Percentiles rank a stretch among this genome's conserved stretches.
Conservation (phyloP, 345 rosid species). For the Conringia planisiliqua region DNA sequence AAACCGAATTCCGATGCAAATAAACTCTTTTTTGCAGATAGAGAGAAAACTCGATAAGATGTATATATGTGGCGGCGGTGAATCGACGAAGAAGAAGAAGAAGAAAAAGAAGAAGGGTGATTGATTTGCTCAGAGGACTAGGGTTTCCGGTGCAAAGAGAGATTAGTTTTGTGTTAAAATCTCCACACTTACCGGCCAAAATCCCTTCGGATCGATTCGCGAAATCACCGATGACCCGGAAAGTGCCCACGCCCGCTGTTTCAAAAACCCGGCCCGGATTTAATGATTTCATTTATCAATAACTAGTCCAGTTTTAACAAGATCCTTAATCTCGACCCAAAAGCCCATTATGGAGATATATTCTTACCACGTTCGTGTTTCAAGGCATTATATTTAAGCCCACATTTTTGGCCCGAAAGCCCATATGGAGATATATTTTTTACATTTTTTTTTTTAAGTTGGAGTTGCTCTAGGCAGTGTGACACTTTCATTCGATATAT, state of each 20-base stretch:
- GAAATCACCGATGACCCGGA: neutral
- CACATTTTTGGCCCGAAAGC: too few species aligned
- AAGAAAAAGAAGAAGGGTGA: neutral
- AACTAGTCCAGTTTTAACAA: neutral
- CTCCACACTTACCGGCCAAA: conserved; percentile 5
- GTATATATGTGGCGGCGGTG: neutral
- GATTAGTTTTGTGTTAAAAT: neutral
- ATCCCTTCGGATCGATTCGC: conserved; percentile 2
- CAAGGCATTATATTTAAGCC: neutral
- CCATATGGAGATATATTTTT: too few species aligned
- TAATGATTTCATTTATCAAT: neutral
- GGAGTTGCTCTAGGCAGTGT: too few species aligned
- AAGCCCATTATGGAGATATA: neutral
- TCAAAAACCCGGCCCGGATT: neutral
- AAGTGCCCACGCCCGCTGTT: neutral
- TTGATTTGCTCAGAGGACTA: conserved; percentile 1
- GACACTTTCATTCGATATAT: too few species aligned
- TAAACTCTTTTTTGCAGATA: conserved; percentile 1
- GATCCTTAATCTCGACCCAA: neutral
- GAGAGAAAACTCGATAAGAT: conserved; percentile 3
- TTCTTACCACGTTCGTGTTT: neutral
- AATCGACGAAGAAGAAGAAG: neutral
- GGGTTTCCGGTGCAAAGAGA: neutral
- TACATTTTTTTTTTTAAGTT: too few species aligned
- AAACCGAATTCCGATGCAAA: neutral